phyloP scores from a whole-genome alignment of 352 stramenopile species.

The Poterioochromonas sp. region DNA sequence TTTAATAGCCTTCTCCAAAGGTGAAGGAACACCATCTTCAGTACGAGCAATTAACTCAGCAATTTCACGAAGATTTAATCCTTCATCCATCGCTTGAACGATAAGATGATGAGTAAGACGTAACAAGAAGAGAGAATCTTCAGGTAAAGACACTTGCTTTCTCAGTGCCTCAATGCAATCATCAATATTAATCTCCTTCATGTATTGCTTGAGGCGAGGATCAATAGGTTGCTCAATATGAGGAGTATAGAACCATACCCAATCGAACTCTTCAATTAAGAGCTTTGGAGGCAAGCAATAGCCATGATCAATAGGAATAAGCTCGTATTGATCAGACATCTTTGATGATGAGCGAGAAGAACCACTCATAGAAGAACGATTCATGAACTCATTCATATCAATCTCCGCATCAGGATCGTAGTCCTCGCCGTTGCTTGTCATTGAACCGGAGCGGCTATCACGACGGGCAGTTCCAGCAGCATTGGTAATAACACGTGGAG shows the following conservation, averaged over 20 bases:
- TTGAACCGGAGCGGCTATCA: neutral
- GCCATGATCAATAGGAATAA: constrained; percentile 98
- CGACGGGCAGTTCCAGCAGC: constrained; percentile 19
- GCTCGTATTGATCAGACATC: constrained; percentile 58
- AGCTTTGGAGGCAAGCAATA: constrained; percentile 89
- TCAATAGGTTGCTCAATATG: constrained; percentile 66
- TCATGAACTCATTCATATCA: neutral
- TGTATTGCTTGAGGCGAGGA: constrained; percentile 51
- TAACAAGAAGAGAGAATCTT: constrained; percentile 58
- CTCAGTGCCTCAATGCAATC: constrained; percentile 52
- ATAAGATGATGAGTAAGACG: constrained; percentile 54
- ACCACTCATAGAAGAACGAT: neutral
- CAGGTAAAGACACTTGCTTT: constrained; percentile 55
- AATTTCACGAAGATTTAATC: constrained; percentile 64
- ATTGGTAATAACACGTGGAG: too few species aligned
- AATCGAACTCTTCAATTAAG: constrained; percentile 91
- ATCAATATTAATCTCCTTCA: constrained; percentile 57
- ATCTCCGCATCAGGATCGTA: constrained; percentile 1
- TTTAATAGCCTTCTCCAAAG: neutral
- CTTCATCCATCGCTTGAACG: constrained; percentile 55
- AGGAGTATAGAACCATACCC: constrained; percentile 96
- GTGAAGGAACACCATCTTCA: constrained; percentile 21
- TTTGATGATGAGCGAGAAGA: constrained; percentile 38
- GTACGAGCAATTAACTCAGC: constrained; percentile 43
- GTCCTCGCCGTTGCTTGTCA: neutral